These are phyloP conservation scores for Cryptococcus deneoformans DNA, from an alignment of 1,284 basidiomycete species.

Conservation along the genomic window DNA sequence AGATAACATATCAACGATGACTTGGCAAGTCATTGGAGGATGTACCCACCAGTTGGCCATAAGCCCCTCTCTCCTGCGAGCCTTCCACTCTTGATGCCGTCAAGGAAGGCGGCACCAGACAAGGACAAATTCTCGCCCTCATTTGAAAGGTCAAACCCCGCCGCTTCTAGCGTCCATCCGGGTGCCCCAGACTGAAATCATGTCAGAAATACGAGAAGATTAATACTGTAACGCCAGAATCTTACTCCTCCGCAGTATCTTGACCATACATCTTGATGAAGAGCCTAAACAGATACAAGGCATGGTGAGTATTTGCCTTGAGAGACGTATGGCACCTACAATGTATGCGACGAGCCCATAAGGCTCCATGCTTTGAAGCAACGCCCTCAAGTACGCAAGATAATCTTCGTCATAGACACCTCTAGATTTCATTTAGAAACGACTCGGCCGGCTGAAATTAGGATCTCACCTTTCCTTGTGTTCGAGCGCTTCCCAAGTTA, in stretches of 20 bases:
- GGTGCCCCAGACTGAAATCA: conserved; percentile 67
- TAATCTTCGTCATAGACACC: conserved; percentile 82
- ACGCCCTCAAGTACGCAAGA: conserved; percentile 68
- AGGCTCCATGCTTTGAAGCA: conserved; percentile 72
- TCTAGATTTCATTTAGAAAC: conserved; percentile 47
- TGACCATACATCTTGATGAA: conserved; percentile 95
- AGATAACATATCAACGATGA: conserved; percentile 48
- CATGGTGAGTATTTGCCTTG: not conserved
- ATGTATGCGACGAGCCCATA: conserved; percentile 83
- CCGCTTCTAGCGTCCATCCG: conserved; percentile 81
- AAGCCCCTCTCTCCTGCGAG: conserved; percentile 63
- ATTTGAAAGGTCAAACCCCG: conserved; percentile 67
- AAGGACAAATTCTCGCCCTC: conserved; percentile 62
- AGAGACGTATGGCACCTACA: conserved; percentile 56
- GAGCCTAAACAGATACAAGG: conserved; percentile 42
- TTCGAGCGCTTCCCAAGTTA: conserved; percentile 97
- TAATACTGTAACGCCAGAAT: conserved; percentile 27
- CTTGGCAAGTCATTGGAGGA: conserved; percentile 9
- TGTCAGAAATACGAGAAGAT: not conserved
- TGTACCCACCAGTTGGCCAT: conserved; percentile 63
- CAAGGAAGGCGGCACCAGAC: conserved; percentile 77
- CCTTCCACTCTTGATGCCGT: conserved; percentile 61
- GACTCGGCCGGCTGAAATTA: not conserved
- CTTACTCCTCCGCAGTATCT: conserved; percentile 77
- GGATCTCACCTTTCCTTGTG: conserved; percentile 79